A percentile compares a stretch with the other conserved stretches of the same genome.
These are phyloP conservation scores for Diaporthe australafricana DNA, from an alignment of 2,329 filamentous ascomycete genomes.

Conservation along the genomic window DNA sequence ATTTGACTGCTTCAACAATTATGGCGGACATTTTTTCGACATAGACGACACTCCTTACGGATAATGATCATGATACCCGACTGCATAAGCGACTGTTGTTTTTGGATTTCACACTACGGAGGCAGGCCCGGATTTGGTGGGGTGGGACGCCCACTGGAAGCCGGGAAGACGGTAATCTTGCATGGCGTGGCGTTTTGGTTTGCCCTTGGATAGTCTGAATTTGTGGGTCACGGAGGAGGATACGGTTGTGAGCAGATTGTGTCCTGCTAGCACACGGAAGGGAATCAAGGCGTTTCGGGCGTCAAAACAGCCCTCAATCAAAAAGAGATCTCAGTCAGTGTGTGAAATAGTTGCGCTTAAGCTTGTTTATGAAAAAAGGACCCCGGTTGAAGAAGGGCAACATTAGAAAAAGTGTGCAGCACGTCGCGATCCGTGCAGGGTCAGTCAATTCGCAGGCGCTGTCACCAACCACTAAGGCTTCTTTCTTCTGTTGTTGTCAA, in stretches of 20 bases:
- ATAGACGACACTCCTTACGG: constrained; percentile 61
- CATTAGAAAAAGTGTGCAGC: constrained; percentile 7
- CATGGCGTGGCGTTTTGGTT: constrained; percentile 38
- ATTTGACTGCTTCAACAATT: constrained; percentile 45
- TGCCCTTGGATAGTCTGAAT: neutral
- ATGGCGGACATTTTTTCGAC: constrained; percentile 49
- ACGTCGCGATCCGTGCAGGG: neutral
- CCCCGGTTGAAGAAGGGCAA: neutral
- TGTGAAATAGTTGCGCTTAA: constrained; percentile 19
- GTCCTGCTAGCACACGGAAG: constrained; percentile 3
- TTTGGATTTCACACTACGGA: constrained; percentile 25
- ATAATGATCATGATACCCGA: constrained; percentile 58
- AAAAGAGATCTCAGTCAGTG: constrained; percentile 20
- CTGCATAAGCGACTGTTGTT: constrained; percentile 64
- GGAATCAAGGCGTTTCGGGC: constrained; percentile 30
- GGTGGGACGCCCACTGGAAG: constrained; percentile 1
- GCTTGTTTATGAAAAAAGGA: constrained; percentile 28
- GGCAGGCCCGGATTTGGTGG: constrained; percentile 26
- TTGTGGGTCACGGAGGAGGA: constrained; percentile 1
- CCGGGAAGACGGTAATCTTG: constrained; percentile 24
- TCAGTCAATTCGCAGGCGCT: neutral
- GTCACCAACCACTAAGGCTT: neutral
- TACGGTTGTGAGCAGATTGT: constrained; percentile 12
- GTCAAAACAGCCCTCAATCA: constrained; percentile 18
- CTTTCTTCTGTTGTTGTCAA: neutral